A percentile compares a stretch with the other conserved stretches of the same genome.
Conservation (phyloP, 2,329 filamentous ascomycete genomes). For the Aspergillus sclerotialis region DNA sequence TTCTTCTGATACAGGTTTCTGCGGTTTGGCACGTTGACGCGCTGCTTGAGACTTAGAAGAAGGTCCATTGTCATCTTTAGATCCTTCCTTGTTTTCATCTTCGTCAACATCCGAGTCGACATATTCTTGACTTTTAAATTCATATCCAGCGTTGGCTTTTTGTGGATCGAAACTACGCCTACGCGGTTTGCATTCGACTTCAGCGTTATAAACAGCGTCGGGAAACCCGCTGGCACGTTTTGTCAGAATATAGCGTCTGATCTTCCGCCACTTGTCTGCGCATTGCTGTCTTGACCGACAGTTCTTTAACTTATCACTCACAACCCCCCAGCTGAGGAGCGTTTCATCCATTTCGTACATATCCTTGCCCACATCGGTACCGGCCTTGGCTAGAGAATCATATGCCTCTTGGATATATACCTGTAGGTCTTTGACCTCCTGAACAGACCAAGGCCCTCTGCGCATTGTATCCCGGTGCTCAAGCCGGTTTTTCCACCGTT, state of each 20-base stretch:
- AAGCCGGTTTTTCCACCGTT: constrained; percentile 37
- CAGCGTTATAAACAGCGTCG: constrained; percentile 19
- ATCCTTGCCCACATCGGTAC: constrained; percentile 22
- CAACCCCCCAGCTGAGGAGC: constrained; percentile 22
- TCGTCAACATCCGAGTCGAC: constrained; percentile 9
- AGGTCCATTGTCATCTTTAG: too few relatives aligned
- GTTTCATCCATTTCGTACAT: constrained; percentile 30
- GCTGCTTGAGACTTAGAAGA: background rate
- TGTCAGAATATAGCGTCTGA: constrained; percentile 14
- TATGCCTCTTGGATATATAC: constrained; percentile 19
- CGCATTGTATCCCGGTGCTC: constrained; percentile 30
- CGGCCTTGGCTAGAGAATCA: constrained; percentile 10
- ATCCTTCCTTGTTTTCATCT: constrained; percentile 2
- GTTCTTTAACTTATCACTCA: constrained; percentile 24
- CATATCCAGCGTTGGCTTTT: too few relatives aligned
- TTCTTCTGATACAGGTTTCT: background rate
- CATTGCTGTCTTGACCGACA: constrained; percentile 32
- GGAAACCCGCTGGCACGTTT: constrained; percentile 15
- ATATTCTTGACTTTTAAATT: constrained; percentile 6
- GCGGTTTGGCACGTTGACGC: background rate
- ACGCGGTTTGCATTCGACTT: constrained; percentile 2
- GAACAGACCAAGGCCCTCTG: constrained; percentile 29
- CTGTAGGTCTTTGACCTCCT: constrained; percentile 24
- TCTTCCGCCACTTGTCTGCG: constrained; percentile 34
- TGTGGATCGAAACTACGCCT: too few relatives aligned